A percentile compares a stretch with the other conserved stretches of the same genome.
These are phyloP conservation scores for Wakefieldia striispora DNA, from an alignment of 768 basidiomycete genomes.

Conservation along the genomic window DNA sequence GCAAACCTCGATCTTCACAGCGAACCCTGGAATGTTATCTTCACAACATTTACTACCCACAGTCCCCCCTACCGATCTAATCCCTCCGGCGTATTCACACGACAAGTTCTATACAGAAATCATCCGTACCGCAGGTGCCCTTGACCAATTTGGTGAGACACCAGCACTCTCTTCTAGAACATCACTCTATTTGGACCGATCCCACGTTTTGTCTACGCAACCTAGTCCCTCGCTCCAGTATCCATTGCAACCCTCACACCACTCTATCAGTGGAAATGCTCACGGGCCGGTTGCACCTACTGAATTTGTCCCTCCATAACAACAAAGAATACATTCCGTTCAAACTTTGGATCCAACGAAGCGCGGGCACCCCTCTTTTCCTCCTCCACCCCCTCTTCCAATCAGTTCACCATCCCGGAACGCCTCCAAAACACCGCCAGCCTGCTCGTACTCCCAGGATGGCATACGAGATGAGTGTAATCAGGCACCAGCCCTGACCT, in stretches of 20 bases:
- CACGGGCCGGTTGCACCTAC: background rate
- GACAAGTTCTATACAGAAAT: background rate
- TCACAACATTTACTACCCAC: background rate
- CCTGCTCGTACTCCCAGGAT: conserved; percentile 3
- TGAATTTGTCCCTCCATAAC: background rate
- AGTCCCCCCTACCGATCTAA: background rate
- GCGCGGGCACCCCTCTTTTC: background rate
- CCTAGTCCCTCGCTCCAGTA: background rate
- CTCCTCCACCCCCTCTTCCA: background rate
- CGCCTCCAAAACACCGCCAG: background rate
- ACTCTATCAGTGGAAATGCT: background rate
- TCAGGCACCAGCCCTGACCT: conserved; percentile 3
- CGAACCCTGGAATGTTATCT: conserved; percentile 1
- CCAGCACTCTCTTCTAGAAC: background rate
- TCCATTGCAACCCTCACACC: background rate
- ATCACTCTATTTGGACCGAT: conserved; percentile 1
- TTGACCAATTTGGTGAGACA: background rate
- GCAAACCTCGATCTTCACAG: background rate
- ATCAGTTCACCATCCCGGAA: background rate
- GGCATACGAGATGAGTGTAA: background rate
- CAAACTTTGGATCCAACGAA: conserved; percentile 2
- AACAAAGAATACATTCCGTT: background rate
- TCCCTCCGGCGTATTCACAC: conserved; percentile 9
- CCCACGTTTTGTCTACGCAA: background rate
- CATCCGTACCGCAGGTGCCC: background rate